Base-by-base conservation (phyloP, 371 early-diverging fungal species). In the Funneliformis caledonium region DNA sequence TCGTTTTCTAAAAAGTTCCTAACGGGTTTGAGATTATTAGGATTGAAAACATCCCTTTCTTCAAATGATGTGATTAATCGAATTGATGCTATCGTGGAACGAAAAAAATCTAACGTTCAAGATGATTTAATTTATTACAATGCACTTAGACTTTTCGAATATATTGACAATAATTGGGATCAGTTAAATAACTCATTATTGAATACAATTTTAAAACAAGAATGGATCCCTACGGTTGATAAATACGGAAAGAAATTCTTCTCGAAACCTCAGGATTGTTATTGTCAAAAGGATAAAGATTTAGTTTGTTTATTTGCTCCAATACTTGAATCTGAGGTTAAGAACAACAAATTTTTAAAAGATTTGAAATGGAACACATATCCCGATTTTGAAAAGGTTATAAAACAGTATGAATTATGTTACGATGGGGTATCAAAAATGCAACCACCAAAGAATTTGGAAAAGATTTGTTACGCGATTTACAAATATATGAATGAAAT, bases 151-250 rank as follows among this genome's bases (percentile, higher is more conserved):
- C 19, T 72, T 14, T 12, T 72, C 12, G 14, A 31, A 31, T 50
- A 72, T 72, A 72, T 72, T 16, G 72, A 72, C 31, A 8, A 52
- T 10, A 50, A n/a, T 31, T 72, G 72, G 72, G 52, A 72, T 47
- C 22, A 14, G 43, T 47, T 70, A 50, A 31, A 11, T 2, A 72
- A 72, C 6, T 5, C 4, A 72, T 50, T 50, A 0, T 33, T 26
- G 3, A 1, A 22, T 12, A 48, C 14, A 0, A 50, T 72, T 70
- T 4, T 7, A 37, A 2, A 16, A 42, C n/a, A n/a, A 11, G 50
- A 52, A 12, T 72, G 72, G 72, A 72, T 72, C 14, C 72, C 72
- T 1, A 72, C 72, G 5, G 48, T 50, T 47, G 5, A 72, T 50
- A 3, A 31, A 31, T 52, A 1, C 12, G 52, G 52, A 50, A 26